These are phyloP conservation scores for Groenewaldozyma auringiensis DNA, from an alignment of 1,139 yeast species.

Conservation along the genomic window DNA sequence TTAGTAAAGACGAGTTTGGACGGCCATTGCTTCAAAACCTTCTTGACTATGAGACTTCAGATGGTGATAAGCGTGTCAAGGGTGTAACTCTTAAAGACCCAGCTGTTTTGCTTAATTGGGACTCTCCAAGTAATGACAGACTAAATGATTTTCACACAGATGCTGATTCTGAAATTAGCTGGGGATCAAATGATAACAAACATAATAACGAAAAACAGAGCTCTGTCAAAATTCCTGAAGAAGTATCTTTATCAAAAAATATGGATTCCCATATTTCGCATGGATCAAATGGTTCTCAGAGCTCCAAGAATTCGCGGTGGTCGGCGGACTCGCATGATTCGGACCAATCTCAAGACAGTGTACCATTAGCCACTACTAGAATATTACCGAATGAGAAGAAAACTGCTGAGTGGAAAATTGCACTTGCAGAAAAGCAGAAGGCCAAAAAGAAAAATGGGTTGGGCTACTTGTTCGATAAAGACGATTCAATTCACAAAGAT, in stretches of 20 bases:
- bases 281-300: not conserved
- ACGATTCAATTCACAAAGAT: not conserved
- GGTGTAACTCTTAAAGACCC: not conserved
- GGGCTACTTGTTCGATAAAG: conserved; percentile 4
- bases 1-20: not conserved
- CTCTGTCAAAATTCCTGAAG: not conserved
- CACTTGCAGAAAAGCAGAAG: conserved; percentile 5
- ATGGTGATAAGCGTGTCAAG: not conserved
- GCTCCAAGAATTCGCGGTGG: not conserved
- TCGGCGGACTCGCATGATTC: not conserved
- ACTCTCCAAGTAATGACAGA: not conserved
- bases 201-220: not conserved
- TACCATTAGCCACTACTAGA: conserved; percentile 6
- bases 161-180: not conserved
- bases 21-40: not conserved
- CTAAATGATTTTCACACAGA: not conserved
- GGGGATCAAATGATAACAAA: conserved; percentile 4
- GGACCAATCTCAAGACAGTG: not conserved
- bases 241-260: too few relatives aligned
- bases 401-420: conserved; percentile 15
- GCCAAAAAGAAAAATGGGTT: not conserved
- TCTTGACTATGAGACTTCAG: too few relatives aligned
- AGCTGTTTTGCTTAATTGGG: not conserved
- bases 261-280: not conserved
- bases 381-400: conserved; percentile 4